phyloP scores from a whole-genome alignment of 2,329 filamentous ascomycete genomes.

The Clonostachys rhizophaga region DNA sequence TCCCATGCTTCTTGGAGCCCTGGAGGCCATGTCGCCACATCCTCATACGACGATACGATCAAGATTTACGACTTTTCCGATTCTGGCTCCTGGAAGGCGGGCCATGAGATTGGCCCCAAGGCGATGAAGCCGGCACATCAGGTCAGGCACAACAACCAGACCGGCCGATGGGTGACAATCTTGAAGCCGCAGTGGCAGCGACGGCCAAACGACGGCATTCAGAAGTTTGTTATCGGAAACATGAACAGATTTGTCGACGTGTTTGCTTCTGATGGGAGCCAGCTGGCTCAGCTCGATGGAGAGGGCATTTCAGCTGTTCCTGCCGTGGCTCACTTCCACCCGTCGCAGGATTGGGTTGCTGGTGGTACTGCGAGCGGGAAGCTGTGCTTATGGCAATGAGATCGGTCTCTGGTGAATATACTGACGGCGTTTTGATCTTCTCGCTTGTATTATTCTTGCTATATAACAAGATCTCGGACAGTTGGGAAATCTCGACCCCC shows the following conservation, averaged over 20 bases:
- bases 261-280: constrained; percentile 75
- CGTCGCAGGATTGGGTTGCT: constrained; percentile 83
- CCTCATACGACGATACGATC: constrained; percentile 90
- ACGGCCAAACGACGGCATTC: constrained; percentile 69
- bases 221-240: constrained; percentile 90
- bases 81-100: constrained; percentile 53
- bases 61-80: constrained; percentile 82
- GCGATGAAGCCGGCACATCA: constrained; percentile 65
- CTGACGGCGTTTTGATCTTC: too few relatives aligned
- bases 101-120: constrained; percentile 50
- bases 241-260: constrained; percentile 98
- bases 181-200: constrained; percentile 84
- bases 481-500: too few relatives aligned
- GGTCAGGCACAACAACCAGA: constrained; percentile 91
- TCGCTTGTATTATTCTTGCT: too few relatives aligned
- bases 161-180: constrained; percentile 87
- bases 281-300: constrained; percentile 82
- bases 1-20: constrained; percentile 89
- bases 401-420: background rate
- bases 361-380: constrained; percentile 91
- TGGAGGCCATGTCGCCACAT: constrained; percentile 81
- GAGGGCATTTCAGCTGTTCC: constrained; percentile 93
- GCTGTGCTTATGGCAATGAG: constrained; percentile 81
- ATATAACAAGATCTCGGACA: too few relatives aligned
- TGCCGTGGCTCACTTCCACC: constrained; percentile 87